Evolutionary conservation across 192 early-diverging fungal species (phyloP).

Genomic region (Coemansia sp.): DNA sequence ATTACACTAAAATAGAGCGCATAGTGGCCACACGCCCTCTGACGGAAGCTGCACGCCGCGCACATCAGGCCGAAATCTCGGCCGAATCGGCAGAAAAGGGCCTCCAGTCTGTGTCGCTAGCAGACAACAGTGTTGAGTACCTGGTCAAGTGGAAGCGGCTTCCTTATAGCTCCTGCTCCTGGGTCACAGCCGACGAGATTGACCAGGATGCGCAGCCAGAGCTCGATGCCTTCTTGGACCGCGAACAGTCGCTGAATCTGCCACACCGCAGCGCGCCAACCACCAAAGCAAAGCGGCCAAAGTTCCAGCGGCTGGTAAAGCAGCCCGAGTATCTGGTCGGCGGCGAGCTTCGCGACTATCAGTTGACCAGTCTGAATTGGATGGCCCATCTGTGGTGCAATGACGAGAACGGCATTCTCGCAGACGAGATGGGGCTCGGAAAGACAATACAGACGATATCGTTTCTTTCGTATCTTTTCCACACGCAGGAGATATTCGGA

Average conservation of each 20-base stretch:
- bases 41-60: slow-evolving; percentile 19
- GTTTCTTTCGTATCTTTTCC: slow-evolving; percentile 87
- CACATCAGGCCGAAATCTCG: slow-evolving; percentile 18
- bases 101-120: slow-evolving; percentile 13
- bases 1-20: slow-evolving; percentile 87
- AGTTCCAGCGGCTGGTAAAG: slow-evolving; percentile 72
- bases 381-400: slow-evolving; percentile 93
- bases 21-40: slow-evolving; percentile 70
- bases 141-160: slow-evolving; percentile 91
- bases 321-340: slow-evolving; percentile 84
- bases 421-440: slow-evolving; percentile 94
- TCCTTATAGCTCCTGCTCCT: slow-evolving; percentile 86
- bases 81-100: slow-evolving; percentile 8
- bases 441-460: slow-evolving; percentile 98
- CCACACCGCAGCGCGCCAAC: slow-evolving; percentile 65
- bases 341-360: slow-evolving; percentile 93
- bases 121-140: slow-evolving; percentile 71
- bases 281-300: slow-evolving; percentile 63
- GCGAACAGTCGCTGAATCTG: slow-evolving; percentile 70
- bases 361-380: slow-evolving; percentile 95
- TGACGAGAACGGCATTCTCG: slow-evolving; percentile 95
- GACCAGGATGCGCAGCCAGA: slow-evolving; percentile 75
- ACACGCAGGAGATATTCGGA: slow-evolving; percentile 81
- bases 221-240: slow-evolving; percentile 85
- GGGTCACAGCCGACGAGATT: slow-evolving; percentile 74